Conservation (phyloP, 192 early-diverging fungal genomes). For the Mortierella hygrophila region DNA sequence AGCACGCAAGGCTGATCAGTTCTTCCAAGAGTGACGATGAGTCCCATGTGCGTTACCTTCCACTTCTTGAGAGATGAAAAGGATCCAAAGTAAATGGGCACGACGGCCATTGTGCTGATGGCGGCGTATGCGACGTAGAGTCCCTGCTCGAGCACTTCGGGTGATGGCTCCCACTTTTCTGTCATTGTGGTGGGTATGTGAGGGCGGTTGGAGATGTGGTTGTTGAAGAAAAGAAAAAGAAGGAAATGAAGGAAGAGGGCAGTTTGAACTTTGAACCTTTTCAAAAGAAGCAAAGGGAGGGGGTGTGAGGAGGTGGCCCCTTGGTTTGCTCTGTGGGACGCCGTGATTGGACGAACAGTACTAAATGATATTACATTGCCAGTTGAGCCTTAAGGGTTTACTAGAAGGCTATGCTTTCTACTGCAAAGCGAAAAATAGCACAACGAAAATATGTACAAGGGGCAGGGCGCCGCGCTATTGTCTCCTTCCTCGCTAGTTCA, state of each 20-base stretch:
- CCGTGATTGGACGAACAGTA: neutral
- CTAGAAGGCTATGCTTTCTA: neutral
- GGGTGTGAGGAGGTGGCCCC: neutral
- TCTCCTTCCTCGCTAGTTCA: neutral
- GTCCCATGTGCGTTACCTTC: conserved; percentile 50
- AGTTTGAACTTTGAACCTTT: neutral
- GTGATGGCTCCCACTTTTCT: conserved; percentile 51
- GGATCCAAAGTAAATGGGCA: conserved; percentile 91
- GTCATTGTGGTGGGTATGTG: conserved; percentile 20
- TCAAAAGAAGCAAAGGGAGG: neutral
- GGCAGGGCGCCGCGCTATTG: neutral
- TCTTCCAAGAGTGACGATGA: neutral
- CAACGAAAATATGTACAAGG: neutral
- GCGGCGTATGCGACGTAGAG: conserved; percentile 87
- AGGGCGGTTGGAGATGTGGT: conserved; percentile 2
- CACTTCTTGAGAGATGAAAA: conserved; percentile 75
- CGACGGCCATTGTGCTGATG: conserved; percentile 85
- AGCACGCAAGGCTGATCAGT: neutral
- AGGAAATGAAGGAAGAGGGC: neutral
- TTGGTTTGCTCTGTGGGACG: neutral
- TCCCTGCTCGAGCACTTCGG: conserved; percentile 56
- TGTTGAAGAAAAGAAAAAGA: conserved; percentile 9
- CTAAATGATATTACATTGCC: neutral
- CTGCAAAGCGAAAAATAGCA: too few species aligned
- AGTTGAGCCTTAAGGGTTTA: neutral